phyloP scores from a whole-genome alignment of 179 eudicot species.

The Sideroxylon spinosum region DNA sequence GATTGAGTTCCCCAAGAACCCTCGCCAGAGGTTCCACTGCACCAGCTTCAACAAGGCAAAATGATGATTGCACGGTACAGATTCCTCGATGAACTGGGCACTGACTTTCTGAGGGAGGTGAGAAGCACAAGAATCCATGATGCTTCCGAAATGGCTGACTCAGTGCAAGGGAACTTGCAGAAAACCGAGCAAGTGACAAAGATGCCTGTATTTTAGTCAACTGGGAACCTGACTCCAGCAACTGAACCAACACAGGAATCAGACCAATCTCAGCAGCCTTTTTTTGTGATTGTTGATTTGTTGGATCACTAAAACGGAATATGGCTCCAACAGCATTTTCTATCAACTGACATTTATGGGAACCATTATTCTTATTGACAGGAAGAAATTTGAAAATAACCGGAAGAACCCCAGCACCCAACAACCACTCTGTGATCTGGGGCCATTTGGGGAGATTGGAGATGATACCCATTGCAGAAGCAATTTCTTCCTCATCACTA shows the following conservation, averaged over 20 bases:
- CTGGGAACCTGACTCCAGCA: slow-evolving; percentile 31
- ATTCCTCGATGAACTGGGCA: slow-evolving; percentile 39
- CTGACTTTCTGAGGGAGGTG: slow-evolving; percentile 24
- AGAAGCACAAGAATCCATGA: slow-evolving; percentile 34
- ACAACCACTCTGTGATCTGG: slow-evolving; percentile 28
- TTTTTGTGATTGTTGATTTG: slow-evolving; percentile 27
- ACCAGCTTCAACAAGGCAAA: slow-evolving; percentile 37
- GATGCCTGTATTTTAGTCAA: slow-evolving; percentile 34
- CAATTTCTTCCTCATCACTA: slow-evolving; percentile 32
- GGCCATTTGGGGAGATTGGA: slow-evolving; percentile 29
- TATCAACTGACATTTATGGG: slow-evolving; percentile 22
- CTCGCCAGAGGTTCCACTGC: slow-evolving; percentile 32
- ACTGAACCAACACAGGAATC: slow-evolving; percentile 30
- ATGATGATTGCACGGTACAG: slow-evolving; percentile 32
- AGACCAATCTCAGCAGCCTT: slow-evolving; percentile 37
- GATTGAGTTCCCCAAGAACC: slow-evolving; percentile 30
- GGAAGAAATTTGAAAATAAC: slow-evolving; percentile 17
- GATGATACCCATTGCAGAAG: slow-evolving; percentile 34
- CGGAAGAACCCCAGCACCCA: slow-evolving; percentile 26
- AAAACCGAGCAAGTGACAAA: slow-evolving; percentile 31
- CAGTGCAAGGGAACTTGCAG: slow-evolving; percentile 26
- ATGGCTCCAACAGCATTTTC: slow-evolving; percentile 35
- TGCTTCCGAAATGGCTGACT: slow-evolving; percentile 22
- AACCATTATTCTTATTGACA: slow-evolving; percentile 16
- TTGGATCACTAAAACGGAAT: slow-evolving; percentile 27